phyloP scores from a whole-genome alignment of 306 rosid species.

The Abrus precatorius region DNA sequence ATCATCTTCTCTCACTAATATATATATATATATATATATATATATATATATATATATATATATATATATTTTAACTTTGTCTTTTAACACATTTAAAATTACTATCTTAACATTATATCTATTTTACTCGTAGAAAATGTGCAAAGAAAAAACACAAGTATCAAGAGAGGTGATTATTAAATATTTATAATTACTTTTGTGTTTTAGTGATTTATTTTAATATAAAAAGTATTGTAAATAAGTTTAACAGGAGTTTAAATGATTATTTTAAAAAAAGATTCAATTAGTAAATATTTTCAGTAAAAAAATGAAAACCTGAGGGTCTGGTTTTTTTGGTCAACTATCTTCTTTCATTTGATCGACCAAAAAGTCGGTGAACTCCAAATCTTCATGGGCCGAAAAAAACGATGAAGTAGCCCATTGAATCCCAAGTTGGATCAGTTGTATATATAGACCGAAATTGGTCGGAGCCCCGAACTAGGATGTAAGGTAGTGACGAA shows the following conservation, averaged over 20 bases:
- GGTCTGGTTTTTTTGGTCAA: too few species aligned
- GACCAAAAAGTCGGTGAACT: too few species aligned
- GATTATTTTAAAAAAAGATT: not conserved
- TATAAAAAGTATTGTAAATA: not conserved
- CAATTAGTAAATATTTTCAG: not conserved
- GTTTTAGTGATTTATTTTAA: not conserved
- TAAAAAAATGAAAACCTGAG: not conserved
- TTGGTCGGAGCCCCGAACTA: constrained; percentile 21
- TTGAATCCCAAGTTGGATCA: not conserved
- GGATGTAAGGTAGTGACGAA: not conserved
- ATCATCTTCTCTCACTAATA: too few species aligned
- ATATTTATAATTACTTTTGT: not conserved
- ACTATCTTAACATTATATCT: too few species aligned
- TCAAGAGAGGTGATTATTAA: too few species aligned
- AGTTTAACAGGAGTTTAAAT: not conserved
- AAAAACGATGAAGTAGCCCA: not conserved
- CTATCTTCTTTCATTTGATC: too few species aligned
- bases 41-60: too few species aligned
- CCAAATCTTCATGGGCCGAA: not conserved
- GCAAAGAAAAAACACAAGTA: too few species aligned
- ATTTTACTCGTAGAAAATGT: too few species aligned
- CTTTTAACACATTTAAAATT: too few species aligned
- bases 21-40: too few species aligned
- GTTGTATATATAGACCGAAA: not conserved
- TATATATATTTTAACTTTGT: too few species aligned